Base-by-base conservation (phyloP, 2,329 filamentous ascomycete genomes). In the Amauroascus verrucosus region DNA sequence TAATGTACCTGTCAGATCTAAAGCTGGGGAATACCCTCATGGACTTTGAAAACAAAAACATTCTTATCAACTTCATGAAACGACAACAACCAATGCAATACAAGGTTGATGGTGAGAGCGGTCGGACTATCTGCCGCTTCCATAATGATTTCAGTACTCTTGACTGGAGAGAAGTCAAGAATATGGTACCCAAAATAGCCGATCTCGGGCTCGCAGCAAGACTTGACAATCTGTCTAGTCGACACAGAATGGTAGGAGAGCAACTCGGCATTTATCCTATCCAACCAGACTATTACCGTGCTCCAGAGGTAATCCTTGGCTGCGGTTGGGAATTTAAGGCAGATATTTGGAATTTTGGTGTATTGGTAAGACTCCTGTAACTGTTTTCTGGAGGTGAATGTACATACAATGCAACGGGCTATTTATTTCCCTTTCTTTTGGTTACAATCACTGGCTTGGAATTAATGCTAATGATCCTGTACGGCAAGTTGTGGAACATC, bases 231-330 rank as follows among this genome's bases (percentile, higher is more conserved):
- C 26, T 9, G 26, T 30, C 26, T 30, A 30, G 5, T 30, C 26
- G 37, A 40, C 3, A 40, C 6, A 5, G n/a, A 40, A 20, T 16
- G 37, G 18, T n/a, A 43, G 20, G 28, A 13, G 48, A 33, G 24
- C 13, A 51, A 32, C 18, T 43, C 3, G 26, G 26, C 26, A 16
- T 18, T 28, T 24, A 53, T 47, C 41, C 41, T 55, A 65, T 79
- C 70, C 56, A 82, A 65, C 67, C 68, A 54, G 66, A 70, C 49
- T 59, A 65, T 48, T 72, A 71, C 61, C 66, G 64, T 41, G 68
- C 67, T 4, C 70, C 68, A 53, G 70, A 73, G 59, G 69, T 72
- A 26, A 65, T 72, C 40, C 58, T 72, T 5, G 65, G 65, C 51
- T 64, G 59, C 58, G 65, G 66, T 45, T 73, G 66, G 69, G 61